Percentiles rank a stretch among this genome's conserved stretches.
Evolutionary conservation across 2,329 filamentous ascomycete genomes (phyloP).

Genomic region (Phialemonium atrogriseum): DNA sequence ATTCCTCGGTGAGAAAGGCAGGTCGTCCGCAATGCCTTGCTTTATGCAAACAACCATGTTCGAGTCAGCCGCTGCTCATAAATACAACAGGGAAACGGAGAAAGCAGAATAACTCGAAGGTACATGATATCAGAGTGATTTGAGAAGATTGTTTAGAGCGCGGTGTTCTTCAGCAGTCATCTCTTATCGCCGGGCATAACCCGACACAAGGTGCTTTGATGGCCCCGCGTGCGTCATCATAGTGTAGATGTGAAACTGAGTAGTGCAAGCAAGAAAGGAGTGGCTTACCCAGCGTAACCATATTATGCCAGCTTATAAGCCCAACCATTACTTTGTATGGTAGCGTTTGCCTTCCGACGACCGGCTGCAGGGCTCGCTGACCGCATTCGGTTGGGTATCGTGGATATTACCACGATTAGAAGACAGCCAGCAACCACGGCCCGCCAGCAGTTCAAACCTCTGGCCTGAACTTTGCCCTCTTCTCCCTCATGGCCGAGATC

Average conservation of each 20-base stretch:
- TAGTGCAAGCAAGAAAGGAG: constrained; percentile 1
- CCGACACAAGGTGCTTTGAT: constrained; percentile 20
- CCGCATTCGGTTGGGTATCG: no score
- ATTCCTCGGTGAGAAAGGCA: no score
- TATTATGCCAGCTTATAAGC: not conserved
- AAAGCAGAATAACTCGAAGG: no score
- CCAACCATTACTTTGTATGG: not conserved
- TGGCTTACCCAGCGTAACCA: constrained; percentile 9
- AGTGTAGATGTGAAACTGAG: not conserved
- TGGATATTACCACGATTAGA: constrained; percentile 1
- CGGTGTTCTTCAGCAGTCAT: constrained; percentile 44
- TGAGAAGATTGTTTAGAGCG: constrained; percentile 28
- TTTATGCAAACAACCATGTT: no score
- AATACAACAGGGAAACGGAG: no score
- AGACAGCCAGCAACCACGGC: constrained; percentile 18
- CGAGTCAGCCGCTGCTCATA: no score
- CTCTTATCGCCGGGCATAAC: constrained; percentile 17
- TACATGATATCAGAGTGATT: constrained; percentile 12
- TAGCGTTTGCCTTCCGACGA: not conserved
- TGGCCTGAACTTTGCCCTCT: constrained; percentile 52
- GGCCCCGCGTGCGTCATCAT: constrained; percentile 31
- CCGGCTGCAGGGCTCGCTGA: no score
- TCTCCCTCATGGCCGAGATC: constrained; percentile 61
- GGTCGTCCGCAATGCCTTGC: no score
- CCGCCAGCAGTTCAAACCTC: constrained; percentile 25